Conservation (phyloP, 176 grass and related monocot species). For the Dendrocalamus sinicus region DNA sequence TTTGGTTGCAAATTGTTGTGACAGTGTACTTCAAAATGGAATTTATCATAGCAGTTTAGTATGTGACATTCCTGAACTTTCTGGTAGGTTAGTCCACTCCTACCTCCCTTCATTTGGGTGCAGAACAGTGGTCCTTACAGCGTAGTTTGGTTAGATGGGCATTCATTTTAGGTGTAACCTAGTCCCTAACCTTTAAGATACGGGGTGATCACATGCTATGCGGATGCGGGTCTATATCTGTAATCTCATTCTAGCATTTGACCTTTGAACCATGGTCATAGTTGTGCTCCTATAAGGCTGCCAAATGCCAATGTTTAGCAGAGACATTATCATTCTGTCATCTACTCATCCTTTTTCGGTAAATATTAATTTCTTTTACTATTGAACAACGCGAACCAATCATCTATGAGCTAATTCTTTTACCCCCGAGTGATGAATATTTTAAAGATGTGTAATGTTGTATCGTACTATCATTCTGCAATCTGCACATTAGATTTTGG, state of each 20-base stretch:
- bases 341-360: background rate
- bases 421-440: background rate
- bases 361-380: background rate
- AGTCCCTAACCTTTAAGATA: background rate
- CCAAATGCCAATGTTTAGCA: background rate
- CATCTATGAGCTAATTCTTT: background rate
- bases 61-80: background rate
- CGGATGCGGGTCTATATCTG: background rate
- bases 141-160: background rate
- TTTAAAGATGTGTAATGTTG: conserved; percentile 7
- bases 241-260: background rate
- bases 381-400: background rate
- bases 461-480: background rate
- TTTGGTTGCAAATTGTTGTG: too few species aligned
- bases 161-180: conserved; percentile 26
- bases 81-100: background rate
- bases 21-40: background rate
- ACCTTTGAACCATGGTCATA: background rate
- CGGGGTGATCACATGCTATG: background rate
- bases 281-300: conserved; percentile 3
- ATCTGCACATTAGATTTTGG: background rate
- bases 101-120: background rate
- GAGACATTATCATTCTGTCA: background rate
- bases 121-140: background rate
- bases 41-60: background rate